phyloP scores from a whole-genome alignment of 2,329 filamentous ascomycete species.

The Metarhizium brunneum region DNA sequence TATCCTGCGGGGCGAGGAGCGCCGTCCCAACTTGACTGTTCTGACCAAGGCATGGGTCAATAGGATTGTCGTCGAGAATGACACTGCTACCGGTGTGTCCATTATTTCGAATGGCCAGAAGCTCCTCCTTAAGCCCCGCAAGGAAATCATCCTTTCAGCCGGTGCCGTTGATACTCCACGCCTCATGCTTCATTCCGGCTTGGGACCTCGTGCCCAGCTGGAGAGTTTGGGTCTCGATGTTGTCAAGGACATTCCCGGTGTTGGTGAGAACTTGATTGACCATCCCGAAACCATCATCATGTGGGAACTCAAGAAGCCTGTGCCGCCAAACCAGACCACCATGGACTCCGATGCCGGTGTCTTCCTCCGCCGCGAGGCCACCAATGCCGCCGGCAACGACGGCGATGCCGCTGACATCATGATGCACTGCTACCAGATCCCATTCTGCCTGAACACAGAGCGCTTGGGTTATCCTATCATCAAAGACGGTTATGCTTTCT shows the following conservation, averaged over 20 bases:
- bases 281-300: conserved; percentile 53
- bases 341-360: conserved; percentile 88
- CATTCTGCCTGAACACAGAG: conserved; percentile 78
- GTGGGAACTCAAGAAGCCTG: conserved; percentile 72
- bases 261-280: conserved; percentile 53
- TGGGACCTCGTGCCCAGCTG: conserved; percentile 46
- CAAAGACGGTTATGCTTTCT: conserved; percentile 71
- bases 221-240: conserved; percentile 42
- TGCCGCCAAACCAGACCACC: conserved; percentile 69
- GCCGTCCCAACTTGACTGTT: conserved; percentile 73
- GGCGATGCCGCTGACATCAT: conserved; percentile 76
- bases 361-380: conserved; percentile 70
- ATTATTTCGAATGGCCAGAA: conserved; percentile 46
- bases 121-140: conserved; percentile 52
- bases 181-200: conserved; percentile 47
- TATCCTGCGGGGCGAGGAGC: conserved; percentile 74
- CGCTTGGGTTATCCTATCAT: conserved; percentile 61
- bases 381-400: conserved; percentile 58
- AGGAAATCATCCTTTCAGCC: conserved; percentile 71
- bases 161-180: conserved; percentile 77
- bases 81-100: conserved; percentile 64
- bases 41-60: conserved; percentile 84
- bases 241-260: conserved; percentile 48
- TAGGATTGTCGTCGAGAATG: conserved; percentile 63
- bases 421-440: conserved; percentile 97